Percentiles rank a stretch among this genome's conserved stretches.
Evolutionary conservation across 179 eudicot genomes (phyloP).

Genomic region (Beta macrorhiza): DNA sequence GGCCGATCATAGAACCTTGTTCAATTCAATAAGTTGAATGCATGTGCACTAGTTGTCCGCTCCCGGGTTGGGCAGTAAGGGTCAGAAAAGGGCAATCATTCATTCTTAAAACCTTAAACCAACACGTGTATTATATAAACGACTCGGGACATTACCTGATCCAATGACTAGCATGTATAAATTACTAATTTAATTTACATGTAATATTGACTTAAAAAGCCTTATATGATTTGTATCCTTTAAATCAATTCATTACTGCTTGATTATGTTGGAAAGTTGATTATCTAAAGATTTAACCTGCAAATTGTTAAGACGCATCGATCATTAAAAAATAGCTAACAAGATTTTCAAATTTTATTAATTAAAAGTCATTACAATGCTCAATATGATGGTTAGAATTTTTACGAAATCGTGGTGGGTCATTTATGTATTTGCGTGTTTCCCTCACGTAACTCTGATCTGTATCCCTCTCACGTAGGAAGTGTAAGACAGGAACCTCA

Average conservation of each 20-base stretch:
- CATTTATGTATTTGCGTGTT: background rate
- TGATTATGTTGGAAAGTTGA: background rate
- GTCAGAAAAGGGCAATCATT: no score
- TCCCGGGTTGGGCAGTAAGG: no score
- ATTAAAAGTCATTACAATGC: background rate
- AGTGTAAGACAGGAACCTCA: background rate
- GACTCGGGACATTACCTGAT: no score
- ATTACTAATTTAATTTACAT: no score
- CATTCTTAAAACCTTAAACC: no score
- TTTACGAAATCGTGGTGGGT: slow-evolving; percentile 7
- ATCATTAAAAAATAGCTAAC: background rate
- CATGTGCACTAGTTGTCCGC: no score
- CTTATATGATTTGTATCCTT: background rate
- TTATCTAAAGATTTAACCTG: background rate
- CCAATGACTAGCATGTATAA: no score
- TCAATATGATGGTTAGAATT: slow-evolving; percentile 14
- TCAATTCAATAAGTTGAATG: no score
- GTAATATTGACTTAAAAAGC: background rate
- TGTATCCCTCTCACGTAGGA: background rate
- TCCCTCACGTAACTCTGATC: background rate
- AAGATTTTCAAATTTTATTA: background rate
- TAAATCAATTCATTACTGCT: background rate
- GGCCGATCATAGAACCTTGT: no score
- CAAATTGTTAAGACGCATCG: background rate
- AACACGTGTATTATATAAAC: no score